Evolutionary conservation across 1,284 basidiomycete species (phyloP).

Genomic region (Ustilago lituana): DNA sequence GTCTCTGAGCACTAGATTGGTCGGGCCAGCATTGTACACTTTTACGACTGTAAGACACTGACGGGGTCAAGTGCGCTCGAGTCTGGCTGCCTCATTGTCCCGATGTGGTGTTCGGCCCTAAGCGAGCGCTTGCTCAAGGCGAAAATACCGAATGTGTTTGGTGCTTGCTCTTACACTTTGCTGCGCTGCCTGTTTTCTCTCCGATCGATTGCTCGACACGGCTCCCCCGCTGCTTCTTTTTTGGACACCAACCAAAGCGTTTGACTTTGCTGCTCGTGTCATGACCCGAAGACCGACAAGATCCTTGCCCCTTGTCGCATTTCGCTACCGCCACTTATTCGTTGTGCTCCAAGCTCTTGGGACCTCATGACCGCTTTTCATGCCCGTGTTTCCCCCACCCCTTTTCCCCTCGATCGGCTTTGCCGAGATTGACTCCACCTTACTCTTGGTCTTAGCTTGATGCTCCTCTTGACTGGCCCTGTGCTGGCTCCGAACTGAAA

Average conservation of each 20-base stretch:
- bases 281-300: conserved; percentile 6
- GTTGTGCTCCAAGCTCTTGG: not conserved
- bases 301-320: not conserved
- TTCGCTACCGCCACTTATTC: no score
- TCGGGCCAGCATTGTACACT: no score
- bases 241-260: no score
- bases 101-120: no score
- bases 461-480: no score
- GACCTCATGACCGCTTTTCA: conserved; percentile 22
- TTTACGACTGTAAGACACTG: no score
- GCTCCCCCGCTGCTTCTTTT: no score
- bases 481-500: no score
- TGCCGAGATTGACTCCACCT: conserved; percentile 1
- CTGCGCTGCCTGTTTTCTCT: conserved; percentile 2
- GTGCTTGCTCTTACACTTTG: not conserved
- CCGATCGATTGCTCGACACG: not conserved
- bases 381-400: conserved; percentile 9
- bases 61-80: no score
- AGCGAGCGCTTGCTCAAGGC: conserved; percentile 6
- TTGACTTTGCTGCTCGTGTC: no score
- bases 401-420: not conserved
- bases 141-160: conserved; percentile 9
- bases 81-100: no score
- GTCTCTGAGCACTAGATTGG: no score
- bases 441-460: not conserved